Percentiles rank a stretch among this genome's conserved stretches.
These are phyloP conservation scores for Zanthoxylum bungeanum DNA, from an alignment of 345 rosid genomes.

Conservation along the genomic window DNA sequence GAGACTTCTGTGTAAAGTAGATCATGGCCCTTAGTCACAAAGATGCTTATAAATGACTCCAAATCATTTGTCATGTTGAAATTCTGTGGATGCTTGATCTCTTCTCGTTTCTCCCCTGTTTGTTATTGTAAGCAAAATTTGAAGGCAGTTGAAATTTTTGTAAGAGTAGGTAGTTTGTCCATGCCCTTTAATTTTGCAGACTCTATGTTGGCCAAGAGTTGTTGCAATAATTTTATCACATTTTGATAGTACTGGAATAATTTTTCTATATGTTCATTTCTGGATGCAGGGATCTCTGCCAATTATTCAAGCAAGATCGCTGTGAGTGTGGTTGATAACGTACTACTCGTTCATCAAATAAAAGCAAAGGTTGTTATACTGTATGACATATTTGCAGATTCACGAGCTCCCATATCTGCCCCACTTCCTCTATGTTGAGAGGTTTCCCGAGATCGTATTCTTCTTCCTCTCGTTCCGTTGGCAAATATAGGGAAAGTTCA, in stretches of 20 bases:
- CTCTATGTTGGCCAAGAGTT: neutral
- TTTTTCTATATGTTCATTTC: slow-evolving; percentile 1
- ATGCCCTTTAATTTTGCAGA: neutral
- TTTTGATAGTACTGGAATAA: neutral
- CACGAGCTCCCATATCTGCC: slow-evolving; percentile 97
- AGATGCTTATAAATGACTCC: too few species aligned
- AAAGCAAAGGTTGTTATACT: slow-evolving; percentile 92
- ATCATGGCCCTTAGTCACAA: neutral
- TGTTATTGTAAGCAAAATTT: neutral
- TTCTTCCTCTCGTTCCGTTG: slow-evolving; percentile 42
- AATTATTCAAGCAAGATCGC: slow-evolving; percentile 85
- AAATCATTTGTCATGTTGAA: too few species aligned
- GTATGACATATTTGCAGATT: slow-evolving; percentile 87
- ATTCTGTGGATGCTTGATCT: neutral
- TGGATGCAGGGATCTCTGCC: slow-evolving; percentile 88
- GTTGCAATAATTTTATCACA: neutral
- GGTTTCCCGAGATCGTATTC: slow-evolving; percentile 54
- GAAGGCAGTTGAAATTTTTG: neutral
- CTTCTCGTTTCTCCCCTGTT: neutral
- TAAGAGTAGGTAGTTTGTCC: neutral
- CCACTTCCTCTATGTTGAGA: slow-evolving; percentile 91
- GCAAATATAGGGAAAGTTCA: slow-evolving; percentile 48
- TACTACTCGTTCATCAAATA: slow-evolving; percentile 94
- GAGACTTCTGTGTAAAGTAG: neutral
- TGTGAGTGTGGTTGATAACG: slow-evolving; percentile 85